Evolutionary conservation across 1,284 basidiomycete genomes (phyloP).

Genomic region (Tremellales sp.): DNA sequence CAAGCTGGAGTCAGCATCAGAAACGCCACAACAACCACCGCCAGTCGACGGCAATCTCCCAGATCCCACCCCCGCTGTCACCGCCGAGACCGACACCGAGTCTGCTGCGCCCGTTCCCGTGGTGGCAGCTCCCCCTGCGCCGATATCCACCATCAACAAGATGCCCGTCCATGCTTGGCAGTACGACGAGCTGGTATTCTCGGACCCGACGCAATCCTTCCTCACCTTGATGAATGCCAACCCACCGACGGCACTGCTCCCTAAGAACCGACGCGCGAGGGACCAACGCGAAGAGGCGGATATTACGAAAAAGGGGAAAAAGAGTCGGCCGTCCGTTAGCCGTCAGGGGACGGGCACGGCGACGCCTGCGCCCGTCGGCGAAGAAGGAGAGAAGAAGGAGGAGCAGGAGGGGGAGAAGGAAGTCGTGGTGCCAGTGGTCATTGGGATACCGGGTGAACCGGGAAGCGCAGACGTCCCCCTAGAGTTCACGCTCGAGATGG

Average conservation of each 20-base stretch:
- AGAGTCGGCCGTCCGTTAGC: constrained; percentile 7
- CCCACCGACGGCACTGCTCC: constrained; percentile 77
- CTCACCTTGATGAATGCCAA: constrained; percentile 75
- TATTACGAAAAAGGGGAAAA: constrained; percentile 26
- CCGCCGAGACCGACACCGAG: constrained; percentile 9
- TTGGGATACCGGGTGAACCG: constrained; percentile 37
- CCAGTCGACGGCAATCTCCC: not conserved
- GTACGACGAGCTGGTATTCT: constrained; percentile 97
- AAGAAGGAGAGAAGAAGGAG: constrained; percentile 67
- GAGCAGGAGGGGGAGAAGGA: constrained; percentile 39
- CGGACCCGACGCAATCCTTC: constrained; percentile 86
- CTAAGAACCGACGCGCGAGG: constrained; percentile 52
- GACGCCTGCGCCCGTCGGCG: constrained; percentile 17
- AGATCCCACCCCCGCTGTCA: constrained; percentile 19
- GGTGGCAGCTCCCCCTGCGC: constrained; percentile 10
- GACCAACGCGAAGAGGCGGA: constrained; percentile 36
- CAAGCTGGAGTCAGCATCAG: constrained; percentile 28
- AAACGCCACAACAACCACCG: not conserved
- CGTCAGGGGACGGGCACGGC: constrained; percentile 3
- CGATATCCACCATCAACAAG: constrained; percentile 23
- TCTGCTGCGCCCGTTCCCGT: constrained; percentile 1
- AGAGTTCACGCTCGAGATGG: constrained; percentile 79
- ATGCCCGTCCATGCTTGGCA: constrained; percentile 91
- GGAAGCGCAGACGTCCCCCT: constrained; percentile 53
- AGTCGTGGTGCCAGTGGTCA: not conserved